Conservation (phyloP, 2,329 filamentous ascomycete species). For the Ophiocordyceps camponoti-saundersi region DNA sequence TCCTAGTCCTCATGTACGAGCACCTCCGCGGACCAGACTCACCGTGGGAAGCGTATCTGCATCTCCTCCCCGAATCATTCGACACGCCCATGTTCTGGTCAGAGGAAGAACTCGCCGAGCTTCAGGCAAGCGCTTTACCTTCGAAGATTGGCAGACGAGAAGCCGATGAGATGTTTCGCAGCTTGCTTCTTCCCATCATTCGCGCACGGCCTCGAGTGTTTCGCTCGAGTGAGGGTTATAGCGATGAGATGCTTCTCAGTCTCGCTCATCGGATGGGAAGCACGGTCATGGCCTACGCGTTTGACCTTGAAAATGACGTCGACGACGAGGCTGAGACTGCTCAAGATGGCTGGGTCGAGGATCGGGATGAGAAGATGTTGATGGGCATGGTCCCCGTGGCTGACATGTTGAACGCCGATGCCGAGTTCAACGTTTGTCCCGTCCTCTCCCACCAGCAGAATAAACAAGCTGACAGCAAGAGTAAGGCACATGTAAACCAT, state of each 20-base stretch:
- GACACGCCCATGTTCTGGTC: constrained; percentile 88
- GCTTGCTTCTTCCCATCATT: constrained; percentile 33
- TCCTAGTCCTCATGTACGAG: constrained; percentile 72
- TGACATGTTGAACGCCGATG: constrained; percentile 79
- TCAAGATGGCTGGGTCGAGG: constrained; percentile 49
- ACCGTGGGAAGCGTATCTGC: constrained; percentile 62
- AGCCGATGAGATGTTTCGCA: constrained; percentile 52
- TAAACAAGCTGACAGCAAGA: not conserved
- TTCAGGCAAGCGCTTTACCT: constrained; percentile 63
- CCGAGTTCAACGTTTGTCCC: constrained; percentile 55
- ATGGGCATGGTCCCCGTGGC: constrained; percentile 88
- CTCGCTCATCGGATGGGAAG: constrained; percentile 69
- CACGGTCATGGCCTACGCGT: constrained; percentile 84
- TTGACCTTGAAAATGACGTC: constrained; percentile 49
- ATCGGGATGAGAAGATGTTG: constrained; percentile 35
- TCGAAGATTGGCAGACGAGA: constrained; percentile 58
- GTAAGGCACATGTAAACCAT: constrained; percentile 36
- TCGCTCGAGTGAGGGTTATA: constrained; percentile 12
- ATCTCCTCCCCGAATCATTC: constrained; percentile 54
- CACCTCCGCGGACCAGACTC: constrained; percentile 40
- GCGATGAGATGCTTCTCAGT: constrained; percentile 26
- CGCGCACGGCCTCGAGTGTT: constrained; percentile 28
- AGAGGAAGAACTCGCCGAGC: constrained; percentile 46
- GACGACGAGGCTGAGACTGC: constrained; percentile 44
- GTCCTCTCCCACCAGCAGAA: not conserved